These are phyloP conservation scores for Sherardia arvensis DNA, from an alignment of 257 asterid species.

Conservation along the genomic window DNA sequence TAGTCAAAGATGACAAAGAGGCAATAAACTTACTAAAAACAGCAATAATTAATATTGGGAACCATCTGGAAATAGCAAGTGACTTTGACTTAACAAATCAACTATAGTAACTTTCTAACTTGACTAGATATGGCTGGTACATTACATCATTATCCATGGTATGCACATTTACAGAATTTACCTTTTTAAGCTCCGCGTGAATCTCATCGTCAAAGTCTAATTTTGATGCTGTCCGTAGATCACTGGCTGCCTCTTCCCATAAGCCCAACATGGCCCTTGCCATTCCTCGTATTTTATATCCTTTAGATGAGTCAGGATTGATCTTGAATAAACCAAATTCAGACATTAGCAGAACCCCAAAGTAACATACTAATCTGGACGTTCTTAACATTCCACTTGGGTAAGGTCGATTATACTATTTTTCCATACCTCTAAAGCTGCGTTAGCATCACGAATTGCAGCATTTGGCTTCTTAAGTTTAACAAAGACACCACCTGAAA, in stretches of 20 bases:
- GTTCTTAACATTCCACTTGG: not conserved
- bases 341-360: constrained; percentile 7
- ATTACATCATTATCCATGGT: not conserved
- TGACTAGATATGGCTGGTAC: not conserved
- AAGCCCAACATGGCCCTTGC: constrained; percentile 73
- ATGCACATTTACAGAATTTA: constrained; percentile 8
- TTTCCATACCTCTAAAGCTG: constrained; percentile 58
- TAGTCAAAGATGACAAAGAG: not conserved
- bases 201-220: constrained; percentile 76
- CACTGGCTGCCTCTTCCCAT: constrained; percentile 78
- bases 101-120: not conserved
- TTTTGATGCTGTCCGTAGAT: constrained; percentile 61
- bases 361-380: not conserved
- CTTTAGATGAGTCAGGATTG: constrained; percentile 76
- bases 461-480: constrained; percentile 76
- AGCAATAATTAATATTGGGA: not conserved
- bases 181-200: constrained; percentile 45
- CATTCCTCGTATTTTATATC: constrained; percentile 75
- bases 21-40: not conserved
- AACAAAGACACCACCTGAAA: constrained; percentile 45
- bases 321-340: constrained; percentile 30
- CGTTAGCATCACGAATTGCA: constrained; percentile 74
- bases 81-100: not conserved
- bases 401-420: constrained; percentile 5
- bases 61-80: not conserved